Evolutionary conservation across 2,329 filamentous ascomycete species (phyloP), one percentile per base, ranked within the genome.

Genomic region (Verticillium tricorpus): DNA sequence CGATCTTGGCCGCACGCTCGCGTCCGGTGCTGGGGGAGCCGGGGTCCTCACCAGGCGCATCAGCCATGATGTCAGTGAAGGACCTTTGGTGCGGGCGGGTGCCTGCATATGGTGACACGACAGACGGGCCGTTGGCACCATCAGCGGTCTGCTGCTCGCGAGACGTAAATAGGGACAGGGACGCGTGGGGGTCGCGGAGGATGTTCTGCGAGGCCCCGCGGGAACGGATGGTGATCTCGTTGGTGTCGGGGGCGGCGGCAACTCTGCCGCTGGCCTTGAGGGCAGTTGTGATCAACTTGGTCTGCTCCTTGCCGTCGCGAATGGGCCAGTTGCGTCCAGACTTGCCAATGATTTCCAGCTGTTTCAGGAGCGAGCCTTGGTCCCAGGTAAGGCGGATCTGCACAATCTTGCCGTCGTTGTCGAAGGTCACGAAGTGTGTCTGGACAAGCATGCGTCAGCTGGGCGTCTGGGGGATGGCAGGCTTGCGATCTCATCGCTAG

Each of bases 301-400:
- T 83, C 78, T 98, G 93, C 60, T 97, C 93, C 69, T 86, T 86
- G 72, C 89, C 90, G 73, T 97, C 93, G 68, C 88, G 87, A 72
- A 99, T 96, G 60, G 95, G 95, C 95, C 95, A 99, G 77, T 95
- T 96, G 74, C 90, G 91, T 61, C 91, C 92, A 60, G 90, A 89
- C 72, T 89, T 89, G 70, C 95, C 94, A 75, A 99, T 98, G 61
- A 97, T 88, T 65, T 97, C 93, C 66, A 97, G 85, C 75, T 96
- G 90, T 79, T 95, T 98, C 67, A 99, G 85, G 50, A 99, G 85
- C 60, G 92, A 90, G 64, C 89, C 93, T 76, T 99, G 95, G 74
- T 99, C 95, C 95, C 95, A 99, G 74, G 90, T 92, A 68, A 94
- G 86, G 68, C 94, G 91, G 66, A 98, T 91, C 74, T 95, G 92